Percentiles rank a stretch among this genome's conserved stretches.
Conservation (phyloP, 176 grass and related monocot genomes). For the Alopecurus myosuroides region DNA sequence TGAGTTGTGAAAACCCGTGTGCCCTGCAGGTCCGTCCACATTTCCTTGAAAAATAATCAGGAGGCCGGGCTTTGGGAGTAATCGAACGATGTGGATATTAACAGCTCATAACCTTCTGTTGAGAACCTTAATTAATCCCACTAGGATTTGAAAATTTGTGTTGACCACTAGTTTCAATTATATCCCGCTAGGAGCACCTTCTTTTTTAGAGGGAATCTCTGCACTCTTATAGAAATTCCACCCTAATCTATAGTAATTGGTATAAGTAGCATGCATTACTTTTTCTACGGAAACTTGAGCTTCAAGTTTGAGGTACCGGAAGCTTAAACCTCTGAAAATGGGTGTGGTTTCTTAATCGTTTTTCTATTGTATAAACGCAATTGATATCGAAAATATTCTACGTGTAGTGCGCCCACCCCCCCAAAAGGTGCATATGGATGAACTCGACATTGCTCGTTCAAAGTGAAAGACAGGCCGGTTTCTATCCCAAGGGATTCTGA, state of each 20-base stretch:
- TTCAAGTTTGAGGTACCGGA: background rate
- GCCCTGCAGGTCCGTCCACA: background rate
- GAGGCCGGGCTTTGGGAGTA: background rate
- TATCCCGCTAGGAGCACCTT: too few relatives aligned
- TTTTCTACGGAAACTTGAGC: background rate
- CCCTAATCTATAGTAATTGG: background rate
- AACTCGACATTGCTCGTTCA: background rate
- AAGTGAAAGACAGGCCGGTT: constrained; percentile 20
- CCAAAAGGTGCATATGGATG: background rate
- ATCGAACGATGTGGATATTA: background rate
- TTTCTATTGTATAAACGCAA: background rate
- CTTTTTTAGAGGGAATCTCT: background rate
- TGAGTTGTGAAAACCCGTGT: constrained; percentile 11
- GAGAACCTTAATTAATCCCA: background rate
- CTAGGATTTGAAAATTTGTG: background rate
- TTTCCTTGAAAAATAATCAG: background rate
- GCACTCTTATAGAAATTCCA: background rate
- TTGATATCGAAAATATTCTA: background rate
- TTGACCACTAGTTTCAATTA: too few relatives aligned
- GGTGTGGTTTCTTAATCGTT: background rate
- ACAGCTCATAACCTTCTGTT: background rate
- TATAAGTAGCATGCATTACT: background rate
- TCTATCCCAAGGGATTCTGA: constrained; percentile 7
- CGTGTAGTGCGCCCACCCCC: background rate
- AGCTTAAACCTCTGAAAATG: background rate